phyloP scores from a whole-genome alignment of 106 monocot species.

The Acorus gramineus region DNA sequence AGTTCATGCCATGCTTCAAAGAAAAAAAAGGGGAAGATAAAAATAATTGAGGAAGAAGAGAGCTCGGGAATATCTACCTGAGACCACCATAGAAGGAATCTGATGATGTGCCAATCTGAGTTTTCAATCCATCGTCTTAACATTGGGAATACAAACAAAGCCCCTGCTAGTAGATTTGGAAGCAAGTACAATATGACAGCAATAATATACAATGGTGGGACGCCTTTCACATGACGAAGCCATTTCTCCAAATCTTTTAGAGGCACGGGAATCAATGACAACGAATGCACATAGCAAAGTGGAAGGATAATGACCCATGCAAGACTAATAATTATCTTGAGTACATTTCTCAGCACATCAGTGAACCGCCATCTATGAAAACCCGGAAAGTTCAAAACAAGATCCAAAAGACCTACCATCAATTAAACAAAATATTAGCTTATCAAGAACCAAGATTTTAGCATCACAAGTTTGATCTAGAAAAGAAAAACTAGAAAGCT shows the following conservation, averaged over 20 bases:
- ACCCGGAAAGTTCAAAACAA: conserved; percentile 91
- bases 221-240: conserved; percentile 66
- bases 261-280: conserved; percentile 28
- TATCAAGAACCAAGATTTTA: background rate
- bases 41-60: background rate
- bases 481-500: background rate
- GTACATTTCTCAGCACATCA: conserved; percentile 69
- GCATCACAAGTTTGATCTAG: background rate
- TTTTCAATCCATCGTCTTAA: conserved; percentile 86
- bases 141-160: conserved; percentile 82
- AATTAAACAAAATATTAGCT: conserved; percentile 2
- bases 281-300: conserved; percentile 52
- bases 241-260: conserved; percentile 38
- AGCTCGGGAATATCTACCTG: conserved; percentile 41
- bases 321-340: conserved; percentile 68
- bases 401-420: conserved; percentile 63
- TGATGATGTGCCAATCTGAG: conserved; percentile 84
- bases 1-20: too few relatives aligned
- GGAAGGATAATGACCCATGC: conserved; percentile 75
- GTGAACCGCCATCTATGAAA: conserved; percentile 80
- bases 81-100: conserved; percentile 96
- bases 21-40: background rate
- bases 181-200: conserved; percentile 76
- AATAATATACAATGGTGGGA: conserved; percentile 75
- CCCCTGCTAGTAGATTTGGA: conserved; percentile 61